Evolutionary conservation across 108 stramenopile genomes (phyloP).

Genomic region (Discostella stelligeroides): DNA sequence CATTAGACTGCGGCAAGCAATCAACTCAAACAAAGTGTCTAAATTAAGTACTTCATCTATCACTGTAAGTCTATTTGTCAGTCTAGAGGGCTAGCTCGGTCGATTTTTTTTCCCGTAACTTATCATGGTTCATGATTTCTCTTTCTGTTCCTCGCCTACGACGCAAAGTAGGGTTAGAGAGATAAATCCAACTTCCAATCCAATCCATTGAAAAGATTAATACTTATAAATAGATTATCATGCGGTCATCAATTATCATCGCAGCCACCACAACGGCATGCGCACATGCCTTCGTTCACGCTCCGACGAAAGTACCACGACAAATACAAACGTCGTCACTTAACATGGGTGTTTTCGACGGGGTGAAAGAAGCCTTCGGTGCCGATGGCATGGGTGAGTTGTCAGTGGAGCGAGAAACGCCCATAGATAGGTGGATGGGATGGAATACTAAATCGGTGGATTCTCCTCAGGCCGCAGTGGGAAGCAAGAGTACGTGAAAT

Average conservation of each 20-base stretch:
- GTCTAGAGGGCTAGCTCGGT: too few species aligned
- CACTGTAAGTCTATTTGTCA: too few species aligned
- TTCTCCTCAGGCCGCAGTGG: slow-evolving; percentile 22
- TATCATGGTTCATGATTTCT: too few species aligned
- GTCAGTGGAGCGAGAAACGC: slow-evolving; percentile 81
- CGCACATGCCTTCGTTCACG: slow-evolving; percentile 33
- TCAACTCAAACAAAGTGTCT: too few species aligned
- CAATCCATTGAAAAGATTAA: background rate
- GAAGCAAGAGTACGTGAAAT: slow-evolving; percentile 39
- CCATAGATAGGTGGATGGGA: slow-evolving; percentile 93
- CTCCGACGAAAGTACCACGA: too few species aligned
- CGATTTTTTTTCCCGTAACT: too few species aligned
- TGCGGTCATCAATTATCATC: slow-evolving; percentile 49
- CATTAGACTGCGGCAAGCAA: too few species aligned
- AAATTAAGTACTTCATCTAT: too few species aligned
- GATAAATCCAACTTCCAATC: too few species aligned
- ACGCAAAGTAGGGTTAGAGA: too few species aligned
- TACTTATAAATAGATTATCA: slow-evolving; percentile 25
- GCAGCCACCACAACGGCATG: slow-evolving; percentile 37
- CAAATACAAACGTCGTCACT: slow-evolving; percentile 26
- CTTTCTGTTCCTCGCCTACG: too few species aligned
- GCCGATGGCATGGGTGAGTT: slow-evolving; percentile 71
- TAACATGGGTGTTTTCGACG: slow-evolving; percentile 81
- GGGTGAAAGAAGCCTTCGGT: slow-evolving; percentile 82
- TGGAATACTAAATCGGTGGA: slow-evolving; percentile 74